Evolutionary conservation across 768 basidiomycete species (phyloP).

Genomic region (Calocybe gangraenosa): DNA sequence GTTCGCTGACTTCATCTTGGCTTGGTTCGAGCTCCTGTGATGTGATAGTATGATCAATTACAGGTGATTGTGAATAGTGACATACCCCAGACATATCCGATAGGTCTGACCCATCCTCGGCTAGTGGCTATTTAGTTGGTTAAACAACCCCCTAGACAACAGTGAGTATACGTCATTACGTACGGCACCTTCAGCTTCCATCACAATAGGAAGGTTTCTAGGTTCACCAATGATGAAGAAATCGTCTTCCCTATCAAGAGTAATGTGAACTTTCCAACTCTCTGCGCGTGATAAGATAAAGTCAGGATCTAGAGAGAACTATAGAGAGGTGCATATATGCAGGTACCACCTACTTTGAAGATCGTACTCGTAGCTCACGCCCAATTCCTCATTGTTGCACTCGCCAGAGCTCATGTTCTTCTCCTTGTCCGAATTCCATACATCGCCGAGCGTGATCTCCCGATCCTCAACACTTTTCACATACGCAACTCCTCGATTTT

Average conservation of each 20-base stretch:
- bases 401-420: neutral
- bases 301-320: no score
- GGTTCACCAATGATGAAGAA: neutral
- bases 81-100: no score
- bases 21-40: no score
- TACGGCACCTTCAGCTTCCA: neutral
- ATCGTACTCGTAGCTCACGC: constrained; percentile 5
- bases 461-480: constrained; percentile 1
- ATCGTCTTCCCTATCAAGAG: neutral
- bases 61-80: no score
- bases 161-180: neutral
- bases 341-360: neutral
- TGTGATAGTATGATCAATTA: no score
- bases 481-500: neutral
- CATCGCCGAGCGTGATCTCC: neutral
- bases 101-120: no score
- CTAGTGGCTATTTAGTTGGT: no score
- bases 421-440: constrained; percentile 1
- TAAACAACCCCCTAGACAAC: no score
- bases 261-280: constrained; percentile 1
- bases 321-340: neutral
- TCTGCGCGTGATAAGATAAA: neutral
- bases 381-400: constrained; percentile 5
- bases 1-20: no score
- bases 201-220: neutral